Evolutionary conservation across 1,284 basidiomycete genomes (phyloP).

Genomic region (Polyporus tsugae): DNA sequence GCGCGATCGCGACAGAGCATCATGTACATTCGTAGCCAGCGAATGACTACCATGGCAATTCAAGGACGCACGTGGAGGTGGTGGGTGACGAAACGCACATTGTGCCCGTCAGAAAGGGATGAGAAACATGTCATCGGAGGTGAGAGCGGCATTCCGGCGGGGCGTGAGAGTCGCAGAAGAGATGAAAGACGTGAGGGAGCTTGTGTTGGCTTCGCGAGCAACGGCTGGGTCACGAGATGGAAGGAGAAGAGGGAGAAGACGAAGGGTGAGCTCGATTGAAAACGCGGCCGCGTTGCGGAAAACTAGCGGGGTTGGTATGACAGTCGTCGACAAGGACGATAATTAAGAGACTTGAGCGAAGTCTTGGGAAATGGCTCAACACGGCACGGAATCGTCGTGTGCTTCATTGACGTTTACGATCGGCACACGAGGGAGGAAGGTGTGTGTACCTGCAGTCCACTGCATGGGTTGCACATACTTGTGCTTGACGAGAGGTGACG

Average conservation of each 20-base stretch:
- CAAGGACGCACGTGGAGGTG: neutral
- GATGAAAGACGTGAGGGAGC: neutral
- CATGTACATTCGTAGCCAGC: too few species aligned
- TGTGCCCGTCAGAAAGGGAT: neutral
- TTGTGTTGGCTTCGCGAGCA: neutral
- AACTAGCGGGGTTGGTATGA: neutral
- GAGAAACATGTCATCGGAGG: neutral
- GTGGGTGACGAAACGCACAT: neutral
- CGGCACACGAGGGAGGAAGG: neutral
- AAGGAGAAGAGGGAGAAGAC: neutral
- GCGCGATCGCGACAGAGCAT: too few species aligned
- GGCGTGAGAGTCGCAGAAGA: neutral
- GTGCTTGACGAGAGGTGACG: neutral
- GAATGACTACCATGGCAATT: neutral
- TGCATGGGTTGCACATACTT: neutral
- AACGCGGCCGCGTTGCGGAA: neutral
- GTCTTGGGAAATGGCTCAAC: neutral
- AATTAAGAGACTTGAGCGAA: neutral
- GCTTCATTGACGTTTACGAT: neutral
- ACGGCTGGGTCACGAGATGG: neutral
- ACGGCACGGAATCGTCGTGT: neutral
- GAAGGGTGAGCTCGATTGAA: neutral
- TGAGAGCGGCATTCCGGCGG: neutral
- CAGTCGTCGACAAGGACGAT: neutral
- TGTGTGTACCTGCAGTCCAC: neutral